A percentile compares a stretch with the other conserved stretches of the same genome.
Evolutionary conservation across 805 yeast genomes (phyloP).

Genomic region (Candida methanosorbosa): DNA sequence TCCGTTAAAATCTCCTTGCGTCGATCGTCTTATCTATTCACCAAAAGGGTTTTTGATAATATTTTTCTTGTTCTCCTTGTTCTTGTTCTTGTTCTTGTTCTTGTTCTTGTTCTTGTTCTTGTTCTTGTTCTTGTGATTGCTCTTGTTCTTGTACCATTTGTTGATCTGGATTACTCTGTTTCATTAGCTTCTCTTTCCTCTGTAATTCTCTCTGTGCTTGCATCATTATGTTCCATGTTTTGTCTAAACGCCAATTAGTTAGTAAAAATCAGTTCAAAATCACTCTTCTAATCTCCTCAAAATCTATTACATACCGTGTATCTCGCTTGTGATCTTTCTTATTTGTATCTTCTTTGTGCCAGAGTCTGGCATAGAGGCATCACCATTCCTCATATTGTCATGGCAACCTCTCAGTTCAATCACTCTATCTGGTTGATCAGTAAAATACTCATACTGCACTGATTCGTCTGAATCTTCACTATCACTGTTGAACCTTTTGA

Average conservation of each 20-base stretch:
- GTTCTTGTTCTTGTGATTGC: too few species aligned
- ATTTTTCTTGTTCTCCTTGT: neutral
- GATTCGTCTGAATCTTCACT: too few species aligned
- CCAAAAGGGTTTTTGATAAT: neutral
- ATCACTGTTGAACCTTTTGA: too few species aligned
- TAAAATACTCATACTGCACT: neutral
- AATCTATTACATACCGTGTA: constrained; percentile 14
- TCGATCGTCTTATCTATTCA: too few species aligned
- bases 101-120: neutral
- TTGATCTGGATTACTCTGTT: neutral
- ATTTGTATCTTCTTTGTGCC: constrained; percentile 9
- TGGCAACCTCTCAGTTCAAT: constrained; percentile 1
- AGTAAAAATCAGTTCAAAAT: neutral
- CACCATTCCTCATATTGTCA: too few species aligned
- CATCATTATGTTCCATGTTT: constrained; percentile 21
- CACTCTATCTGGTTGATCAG: neutral
- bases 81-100: neutral
- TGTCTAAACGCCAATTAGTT: constrained; percentile 7
- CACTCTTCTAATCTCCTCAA: neutral
- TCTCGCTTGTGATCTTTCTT: constrained; percentile 10
- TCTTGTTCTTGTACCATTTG: too few species aligned
- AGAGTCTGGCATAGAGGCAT: too few species aligned
- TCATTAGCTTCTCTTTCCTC: neutral
- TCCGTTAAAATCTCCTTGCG: too few species aligned
- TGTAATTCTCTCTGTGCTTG: constrained; percentile 9